Evolutionary conservation across 2,329 filamentous ascomycete species (phyloP).

Genomic region (Aureobasidium sp.): DNA sequence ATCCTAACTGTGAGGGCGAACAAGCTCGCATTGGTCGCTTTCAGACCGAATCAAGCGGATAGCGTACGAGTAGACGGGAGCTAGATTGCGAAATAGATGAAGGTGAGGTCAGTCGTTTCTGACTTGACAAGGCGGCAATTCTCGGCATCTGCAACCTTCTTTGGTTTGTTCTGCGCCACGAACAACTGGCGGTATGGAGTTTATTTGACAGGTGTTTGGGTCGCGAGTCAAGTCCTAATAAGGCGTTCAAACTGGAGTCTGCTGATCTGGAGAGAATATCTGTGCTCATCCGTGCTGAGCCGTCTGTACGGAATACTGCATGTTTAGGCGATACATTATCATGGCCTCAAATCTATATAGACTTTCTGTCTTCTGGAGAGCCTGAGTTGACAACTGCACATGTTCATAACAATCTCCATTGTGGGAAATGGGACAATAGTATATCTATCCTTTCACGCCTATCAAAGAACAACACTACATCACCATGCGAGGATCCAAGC

Average conservation of each 20-base stretch:
- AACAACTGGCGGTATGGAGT: neutral
- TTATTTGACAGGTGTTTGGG: neutral
- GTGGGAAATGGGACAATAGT: neutral
- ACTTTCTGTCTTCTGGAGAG: neutral
- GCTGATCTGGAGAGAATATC: neutral
- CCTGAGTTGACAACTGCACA: neutral
- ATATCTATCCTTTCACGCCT: neutral
- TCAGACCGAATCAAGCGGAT: neutral
- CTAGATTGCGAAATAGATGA: neutral
- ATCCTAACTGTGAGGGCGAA: neutral
- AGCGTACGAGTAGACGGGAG: neutral
- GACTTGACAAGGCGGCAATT: neutral
- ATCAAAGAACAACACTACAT: conserved; percentile 13
- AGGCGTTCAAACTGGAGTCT: neutral
- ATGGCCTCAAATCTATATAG: neutral
- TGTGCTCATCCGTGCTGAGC: neutral
- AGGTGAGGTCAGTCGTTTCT: neutral
- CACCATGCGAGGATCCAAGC: conserved; percentile 33
- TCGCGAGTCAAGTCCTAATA: neutral
- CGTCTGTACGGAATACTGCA: neutral
- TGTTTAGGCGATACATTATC: neutral
- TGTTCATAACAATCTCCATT: neutral
- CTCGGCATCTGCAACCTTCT: neutral
- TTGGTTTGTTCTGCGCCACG: neutral
- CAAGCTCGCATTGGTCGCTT: neutral